Conservation (phyloP, 2,329 filamentous ascomycete species). For the Parafenestella ontariensis region DNA sequence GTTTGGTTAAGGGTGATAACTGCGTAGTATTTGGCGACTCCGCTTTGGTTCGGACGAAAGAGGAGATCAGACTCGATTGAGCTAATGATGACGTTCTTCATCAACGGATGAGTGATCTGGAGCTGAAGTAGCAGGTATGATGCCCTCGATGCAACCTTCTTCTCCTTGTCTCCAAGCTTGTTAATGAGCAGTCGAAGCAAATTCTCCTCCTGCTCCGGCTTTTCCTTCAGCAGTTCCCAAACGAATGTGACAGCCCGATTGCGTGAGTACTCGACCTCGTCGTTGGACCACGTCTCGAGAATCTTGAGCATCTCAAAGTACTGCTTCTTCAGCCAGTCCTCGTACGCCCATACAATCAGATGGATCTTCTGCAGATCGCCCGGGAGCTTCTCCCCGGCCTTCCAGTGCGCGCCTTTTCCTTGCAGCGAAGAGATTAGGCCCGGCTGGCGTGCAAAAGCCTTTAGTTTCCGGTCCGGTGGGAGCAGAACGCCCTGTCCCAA, state of each 20-base stretch:
- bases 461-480: conserved; percentile 80
- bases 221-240: conserved; percentile 89
- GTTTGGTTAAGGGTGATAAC: conserved; percentile 98
- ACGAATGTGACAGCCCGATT: conserved; percentile 89
- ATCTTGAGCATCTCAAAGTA: conserved; percentile 95
- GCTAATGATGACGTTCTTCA: conserved; percentile 88
- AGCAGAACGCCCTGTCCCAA: conserved; percentile 87
- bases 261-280: conserved; percentile 93
- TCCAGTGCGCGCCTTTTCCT: conserved; percentile 69
- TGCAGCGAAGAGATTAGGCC: conserved; percentile 75
- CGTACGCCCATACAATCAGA: conserved; percentile 86
- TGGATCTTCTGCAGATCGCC: conserved; percentile 76
- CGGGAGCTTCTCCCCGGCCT: conserved; percentile 72
- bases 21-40: conserved; percentile 92
- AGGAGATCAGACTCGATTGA: conserved; percentile 87
- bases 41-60: conserved; percentile 83
- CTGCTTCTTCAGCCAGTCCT: conserved; percentile 92
- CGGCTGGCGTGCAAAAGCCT: conserved; percentile 80
- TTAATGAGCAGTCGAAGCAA: conserved; percentile 89
- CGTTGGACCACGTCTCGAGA: conserved; percentile 89
- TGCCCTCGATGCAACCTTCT: conserved; percentile 92
- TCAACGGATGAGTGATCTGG: conserved; percentile 84
- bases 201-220: conserved; percentile 97
- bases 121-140: conserved; percentile 95
- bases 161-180: conserved; percentile 93